Evolutionary conservation across 441 rosid species (phyloP).

Genomic region (Aleurites moluccanus): DNA sequence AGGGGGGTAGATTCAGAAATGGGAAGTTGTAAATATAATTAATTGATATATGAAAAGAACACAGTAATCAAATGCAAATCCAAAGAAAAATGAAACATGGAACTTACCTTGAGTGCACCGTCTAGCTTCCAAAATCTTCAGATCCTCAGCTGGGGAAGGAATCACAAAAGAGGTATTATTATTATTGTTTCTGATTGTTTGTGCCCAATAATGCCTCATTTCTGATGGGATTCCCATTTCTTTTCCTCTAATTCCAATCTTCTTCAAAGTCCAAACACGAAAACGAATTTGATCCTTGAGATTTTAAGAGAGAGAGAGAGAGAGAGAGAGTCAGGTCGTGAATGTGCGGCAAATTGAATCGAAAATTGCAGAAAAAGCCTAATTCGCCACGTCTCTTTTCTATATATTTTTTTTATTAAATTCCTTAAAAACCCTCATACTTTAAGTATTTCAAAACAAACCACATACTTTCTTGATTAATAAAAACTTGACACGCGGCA

Average conservation of each 20-base stretch:
- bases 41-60: neutral
- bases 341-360: neutral
- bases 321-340: neutral
- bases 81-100: constrained; percentile 9
- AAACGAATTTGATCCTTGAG: neutral
- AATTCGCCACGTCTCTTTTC: neutral
- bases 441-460: neutral
- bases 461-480: too few relatives aligned
- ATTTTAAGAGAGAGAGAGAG: neutral
- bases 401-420: neutral
- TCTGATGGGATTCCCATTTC: constrained; percentile 43
- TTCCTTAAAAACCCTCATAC: neutral
- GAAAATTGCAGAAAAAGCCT: neutral
- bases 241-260: neutral
- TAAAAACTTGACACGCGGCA: neutral
- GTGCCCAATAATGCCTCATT: constrained; percentile 27
- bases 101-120: constrained; percentile 51
- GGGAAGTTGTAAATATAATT: too few relatives aligned
- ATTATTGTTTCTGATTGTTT: constrained; percentile 10
- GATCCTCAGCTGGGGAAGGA: constrained; percentile 58
- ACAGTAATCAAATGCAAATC: neutral
- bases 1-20: neutral
- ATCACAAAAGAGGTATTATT: constrained; percentile 30
- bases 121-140: constrained; percentile 37
- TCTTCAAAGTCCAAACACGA: neutral